phyloP scores from a whole-genome alignment of 768 basidiomycete species.

The Kondoa subrosea region DNA sequence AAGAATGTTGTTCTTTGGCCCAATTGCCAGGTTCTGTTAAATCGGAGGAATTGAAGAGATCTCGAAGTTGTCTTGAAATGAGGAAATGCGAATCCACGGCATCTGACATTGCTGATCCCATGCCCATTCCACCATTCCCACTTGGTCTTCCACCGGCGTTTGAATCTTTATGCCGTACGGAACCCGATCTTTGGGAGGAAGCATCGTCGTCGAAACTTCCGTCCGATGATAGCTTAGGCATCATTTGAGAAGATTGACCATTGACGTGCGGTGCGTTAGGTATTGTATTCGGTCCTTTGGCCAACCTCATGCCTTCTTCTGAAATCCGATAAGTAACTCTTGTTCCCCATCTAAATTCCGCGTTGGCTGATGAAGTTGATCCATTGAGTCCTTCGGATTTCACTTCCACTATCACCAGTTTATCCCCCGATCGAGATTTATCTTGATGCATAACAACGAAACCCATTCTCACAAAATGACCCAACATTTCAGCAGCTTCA shows the following conservation, averaged over 20 bases:
- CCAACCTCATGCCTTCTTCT: conserved; percentile 68
- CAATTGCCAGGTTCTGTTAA: conserved; percentile 23
- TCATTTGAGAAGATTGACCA: not conserved
- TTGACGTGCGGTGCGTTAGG: not conserved
- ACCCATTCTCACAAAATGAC: conserved; percentile 90
- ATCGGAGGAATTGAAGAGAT: conserved; percentile 25
- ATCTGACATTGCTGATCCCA: not conserved
- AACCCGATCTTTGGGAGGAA: not conserved
- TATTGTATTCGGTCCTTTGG: conserved; percentile 36
- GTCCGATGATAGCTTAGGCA: conserved; percentile 11
- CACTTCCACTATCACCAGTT: conserved; percentile 17
- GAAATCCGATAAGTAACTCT: conserved; percentile 91
- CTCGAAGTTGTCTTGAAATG: conserved; percentile 16
- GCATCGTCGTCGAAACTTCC: conserved; percentile 14
- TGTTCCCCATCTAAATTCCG: conserved; percentile 89
- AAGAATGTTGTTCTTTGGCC: conserved; percentile 54
- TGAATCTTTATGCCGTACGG: conserved; percentile 18
- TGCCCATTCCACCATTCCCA: not conserved
- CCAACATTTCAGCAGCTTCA: conserved; percentile 93
- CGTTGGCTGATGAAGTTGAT: conserved; percentile 48
- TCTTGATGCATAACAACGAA: conserved; percentile 52
- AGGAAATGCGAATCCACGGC: conserved; percentile 14
- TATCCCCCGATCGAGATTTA: conserved; percentile 26
- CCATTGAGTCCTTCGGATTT: conserved; percentile 5
- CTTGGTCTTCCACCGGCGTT: not conserved